These are phyloP conservation scores for Dactylella cylindrospora DNA, from an alignment of 2,329 filamentous ascomycete genomes.

Conservation along the genomic window DNA sequence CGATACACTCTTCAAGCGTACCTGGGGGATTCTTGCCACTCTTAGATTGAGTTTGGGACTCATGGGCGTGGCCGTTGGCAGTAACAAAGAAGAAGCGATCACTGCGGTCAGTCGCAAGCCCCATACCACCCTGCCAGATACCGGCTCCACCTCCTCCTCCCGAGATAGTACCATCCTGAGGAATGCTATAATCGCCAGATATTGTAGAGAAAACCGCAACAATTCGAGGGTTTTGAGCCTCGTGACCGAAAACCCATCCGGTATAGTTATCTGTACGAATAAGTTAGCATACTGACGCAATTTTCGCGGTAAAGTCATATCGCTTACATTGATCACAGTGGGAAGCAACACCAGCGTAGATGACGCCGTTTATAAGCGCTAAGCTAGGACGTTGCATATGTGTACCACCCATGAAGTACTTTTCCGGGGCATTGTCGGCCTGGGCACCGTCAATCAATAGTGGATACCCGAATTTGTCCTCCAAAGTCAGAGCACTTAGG, in stretches of 20 bases:
- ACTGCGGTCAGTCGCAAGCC: conserved; percentile 28
- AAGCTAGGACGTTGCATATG: conserved; percentile 59
- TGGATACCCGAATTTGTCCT: conserved; percentile 54
- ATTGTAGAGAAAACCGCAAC: conserved; percentile 54
- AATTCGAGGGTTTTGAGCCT: conserved; percentile 53
- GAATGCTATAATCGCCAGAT: conserved; percentile 53
- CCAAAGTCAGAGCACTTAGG: conserved; percentile 52
- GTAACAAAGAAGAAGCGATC: conserved; percentile 49
- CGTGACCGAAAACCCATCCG: conserved; percentile 58
- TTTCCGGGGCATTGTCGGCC: conserved; percentile 56
- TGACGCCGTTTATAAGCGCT: conserved; percentile 55
- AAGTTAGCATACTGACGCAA: conserved; percentile 51
- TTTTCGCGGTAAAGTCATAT: conserved; percentile 57
- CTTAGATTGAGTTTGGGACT: conserved; percentile 12
- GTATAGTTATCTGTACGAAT: conserved; percentile 29
- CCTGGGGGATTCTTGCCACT: conserved; percentile 35
- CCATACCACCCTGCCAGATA: conserved; percentile 44
- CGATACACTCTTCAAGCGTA: conserved; percentile 50
- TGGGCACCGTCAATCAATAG: conserved; percentile 56
- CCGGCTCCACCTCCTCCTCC: conserved; percentile 45
- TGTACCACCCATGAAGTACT: conserved; percentile 59
- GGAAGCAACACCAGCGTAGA: conserved; percentile 60
- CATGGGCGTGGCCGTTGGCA: conserved; percentile 49
- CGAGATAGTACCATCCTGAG: conserved; percentile 49
- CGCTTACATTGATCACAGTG: conserved; percentile 55